Percentiles rank a stretch among this genome's conserved stretches.
Evolutionary conservation across 1,284 basidiomycete species (phyloP).

Genomic region (Pseudozyma thailandica): DNA sequence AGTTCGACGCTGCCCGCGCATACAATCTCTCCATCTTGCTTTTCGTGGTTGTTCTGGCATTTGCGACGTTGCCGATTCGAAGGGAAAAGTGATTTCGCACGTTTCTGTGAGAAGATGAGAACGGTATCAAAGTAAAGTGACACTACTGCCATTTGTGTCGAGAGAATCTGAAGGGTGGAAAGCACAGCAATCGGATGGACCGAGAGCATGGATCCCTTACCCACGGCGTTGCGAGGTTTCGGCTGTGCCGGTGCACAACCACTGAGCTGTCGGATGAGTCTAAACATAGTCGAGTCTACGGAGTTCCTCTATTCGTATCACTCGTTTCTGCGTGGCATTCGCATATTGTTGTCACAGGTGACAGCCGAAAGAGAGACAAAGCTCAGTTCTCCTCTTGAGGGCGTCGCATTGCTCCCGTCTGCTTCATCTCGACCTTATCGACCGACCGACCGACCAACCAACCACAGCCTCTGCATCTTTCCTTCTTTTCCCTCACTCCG

Average conservation of each 20-base stretch:
- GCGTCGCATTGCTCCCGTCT: neutral
- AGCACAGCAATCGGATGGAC: neutral
- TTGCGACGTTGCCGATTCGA: neutral
- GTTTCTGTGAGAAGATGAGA: neutral
- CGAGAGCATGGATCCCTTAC: neutral
- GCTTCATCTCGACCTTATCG: neutral
- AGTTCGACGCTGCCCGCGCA: too few relatives aligned
- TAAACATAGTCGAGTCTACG: too few relatives aligned
- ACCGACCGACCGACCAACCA: too few relatives aligned
- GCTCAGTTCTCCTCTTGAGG: neutral
- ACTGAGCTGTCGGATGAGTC: neutral
- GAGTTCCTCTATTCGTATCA: too few relatives aligned
- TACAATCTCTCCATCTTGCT: too few relatives aligned
- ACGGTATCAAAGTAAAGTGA: neutral
- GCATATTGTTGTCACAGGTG: neutral
- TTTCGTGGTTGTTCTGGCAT: neutral
- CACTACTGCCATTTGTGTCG: too few relatives aligned
- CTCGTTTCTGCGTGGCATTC: too few relatives aligned
- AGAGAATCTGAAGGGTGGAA: neutral
- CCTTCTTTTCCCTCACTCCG: neutral
- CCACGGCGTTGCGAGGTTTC: conserved; percentile 18
- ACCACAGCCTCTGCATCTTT: too few relatives aligned
- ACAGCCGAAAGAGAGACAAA: neutral
- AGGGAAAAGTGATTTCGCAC: neutral
- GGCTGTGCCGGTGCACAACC: conserved; percentile 7